Percentiles rank a stretch among this genome's conserved stretches.
Evolutionary conservation across 257 asterid genomes (phyloP).

Genomic region (Misopates orontium): DNA sequence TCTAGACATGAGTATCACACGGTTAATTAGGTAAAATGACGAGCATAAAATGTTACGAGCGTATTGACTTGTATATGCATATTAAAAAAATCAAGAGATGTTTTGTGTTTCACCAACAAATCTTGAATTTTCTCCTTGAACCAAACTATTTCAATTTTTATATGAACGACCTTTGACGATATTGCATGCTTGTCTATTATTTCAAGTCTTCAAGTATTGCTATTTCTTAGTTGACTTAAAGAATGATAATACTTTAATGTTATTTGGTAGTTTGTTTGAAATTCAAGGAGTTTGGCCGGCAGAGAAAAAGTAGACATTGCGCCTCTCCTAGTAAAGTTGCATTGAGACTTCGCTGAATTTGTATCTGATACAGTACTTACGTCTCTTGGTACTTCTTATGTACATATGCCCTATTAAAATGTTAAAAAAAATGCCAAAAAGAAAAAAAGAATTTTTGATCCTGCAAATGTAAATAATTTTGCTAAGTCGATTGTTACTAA

Average conservation of each 20-base stretch:
- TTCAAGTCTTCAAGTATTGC: background rate
- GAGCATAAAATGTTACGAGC: background rate
- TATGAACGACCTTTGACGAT: slow-evolving; percentile 18
- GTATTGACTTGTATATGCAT: background rate
- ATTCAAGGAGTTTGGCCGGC: slow-evolving; percentile 3
- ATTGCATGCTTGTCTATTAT: background rate
- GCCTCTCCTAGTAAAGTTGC: background rate
- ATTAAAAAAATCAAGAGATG: background rate
- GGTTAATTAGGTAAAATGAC: background rate
- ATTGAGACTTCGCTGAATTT: background rate
- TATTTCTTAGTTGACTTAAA: slow-evolving; percentile 14
- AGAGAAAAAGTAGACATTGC: background rate
- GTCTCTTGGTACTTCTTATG: background rate
- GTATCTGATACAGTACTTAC: background rate
- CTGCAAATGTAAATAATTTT: no score
- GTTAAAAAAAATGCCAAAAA: background rate
- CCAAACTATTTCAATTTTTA: slow-evolving; percentile 5
- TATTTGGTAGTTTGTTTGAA: slow-evolving; percentile 19
- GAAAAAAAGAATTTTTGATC: no score
- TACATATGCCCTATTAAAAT: background rate
- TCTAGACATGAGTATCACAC: background rate
- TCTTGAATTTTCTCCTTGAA: background rate
- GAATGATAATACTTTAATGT: background rate
- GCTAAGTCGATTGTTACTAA: no score
- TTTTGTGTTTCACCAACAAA: background rate